Evolutionary conservation across 805 yeast genomes (phyloP).

Genomic region (Teunomyces cretensis): DNA sequence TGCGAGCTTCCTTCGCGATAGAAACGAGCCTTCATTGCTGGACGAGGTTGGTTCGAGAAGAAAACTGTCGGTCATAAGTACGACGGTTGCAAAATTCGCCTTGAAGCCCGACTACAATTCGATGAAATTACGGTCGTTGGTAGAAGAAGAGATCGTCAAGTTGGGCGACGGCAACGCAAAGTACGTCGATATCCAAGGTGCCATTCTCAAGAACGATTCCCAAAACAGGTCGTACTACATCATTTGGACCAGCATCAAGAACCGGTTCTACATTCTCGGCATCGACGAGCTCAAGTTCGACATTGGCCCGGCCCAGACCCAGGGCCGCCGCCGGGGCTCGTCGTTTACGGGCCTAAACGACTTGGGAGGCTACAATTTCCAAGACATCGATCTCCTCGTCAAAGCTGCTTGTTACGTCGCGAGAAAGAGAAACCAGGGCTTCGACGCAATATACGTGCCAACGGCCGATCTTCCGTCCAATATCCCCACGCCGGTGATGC

Average conservation of each 20-base stretch:
- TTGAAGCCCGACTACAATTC: conserved; percentile 25
- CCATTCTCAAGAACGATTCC: conserved; percentile 38
- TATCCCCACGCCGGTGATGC: conserved; percentile 34
- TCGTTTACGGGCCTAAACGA: conserved; percentile 39
- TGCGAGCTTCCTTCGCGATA: conserved; percentile 19
- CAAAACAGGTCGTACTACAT: conserved; percentile 36
- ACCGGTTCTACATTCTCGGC: conserved; percentile 22
- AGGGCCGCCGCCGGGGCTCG: conserved; percentile 27
- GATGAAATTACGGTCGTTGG: background rate
- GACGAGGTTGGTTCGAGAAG: conserved; percentile 13
- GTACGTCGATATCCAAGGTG: conserved; percentile 29
- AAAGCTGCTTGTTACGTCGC: conserved; percentile 29
- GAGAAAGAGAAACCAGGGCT: conserved; percentile 13
- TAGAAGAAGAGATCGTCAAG: background rate
- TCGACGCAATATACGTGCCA: conserved; percentile 21
- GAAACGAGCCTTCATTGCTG: conserved; percentile 19
- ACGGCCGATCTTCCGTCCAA: conserved; percentile 33
- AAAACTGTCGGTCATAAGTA: conserved; percentile 25
- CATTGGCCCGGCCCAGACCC: conserved; percentile 9
- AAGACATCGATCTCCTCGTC: conserved; percentile 37
- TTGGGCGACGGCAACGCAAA: background rate
- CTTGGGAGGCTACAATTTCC: conserved; percentile 41
- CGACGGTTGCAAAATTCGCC: conserved; percentile 30
- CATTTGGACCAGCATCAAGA: conserved; percentile 28
- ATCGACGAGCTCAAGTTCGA: conserved; percentile 38